These are phyloP conservation scores for Phytopythium chamaehyphon DNA, from an alignment of 352 stramenopile species.

Conservation along the genomic window DNA sequence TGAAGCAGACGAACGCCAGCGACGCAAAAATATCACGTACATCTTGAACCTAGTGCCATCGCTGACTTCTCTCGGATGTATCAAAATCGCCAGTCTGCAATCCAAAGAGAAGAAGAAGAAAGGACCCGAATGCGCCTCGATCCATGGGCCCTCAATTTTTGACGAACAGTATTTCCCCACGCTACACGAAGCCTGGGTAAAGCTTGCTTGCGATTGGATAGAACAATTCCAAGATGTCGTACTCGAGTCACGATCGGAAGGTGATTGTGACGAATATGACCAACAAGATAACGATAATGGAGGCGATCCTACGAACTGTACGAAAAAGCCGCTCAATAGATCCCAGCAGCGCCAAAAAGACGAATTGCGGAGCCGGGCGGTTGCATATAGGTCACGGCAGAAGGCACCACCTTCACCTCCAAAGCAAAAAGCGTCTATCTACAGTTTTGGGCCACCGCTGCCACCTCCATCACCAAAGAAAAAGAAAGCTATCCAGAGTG, in stretches of 20 bases:
- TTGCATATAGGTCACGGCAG: slow-evolving; percentile 49
- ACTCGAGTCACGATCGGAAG: slow-evolving; percentile 7
- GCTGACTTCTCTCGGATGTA: slow-evolving; percentile 54
- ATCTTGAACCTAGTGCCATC: slow-evolving; percentile 72
- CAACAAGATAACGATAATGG: slow-evolving; percentile 24
- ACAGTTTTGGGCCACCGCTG: slow-evolving; percentile 42
- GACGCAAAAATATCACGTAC: slow-evolving; percentile 68
- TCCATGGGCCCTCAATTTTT: slow-evolving; percentile 33
- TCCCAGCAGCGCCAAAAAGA: slow-evolving; percentile 66
- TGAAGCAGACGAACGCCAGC: slow-evolving; percentile 56
- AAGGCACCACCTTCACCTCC: slow-evolving; percentile 56
- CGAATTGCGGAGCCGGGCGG: slow-evolving; percentile 54
- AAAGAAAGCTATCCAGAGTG: slow-evolving; percentile 25
- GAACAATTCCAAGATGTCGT: slow-evolving; percentile 41
- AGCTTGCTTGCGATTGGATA: slow-evolving; percentile 49
- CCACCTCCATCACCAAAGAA: slow-evolving; percentile 27
- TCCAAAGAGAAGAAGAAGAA: slow-evolving; percentile 56
- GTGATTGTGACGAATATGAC: slow-evolving; percentile 23
- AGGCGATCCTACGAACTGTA: slow-evolving; percentile 3
- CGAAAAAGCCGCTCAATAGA: slow-evolving; percentile 36
- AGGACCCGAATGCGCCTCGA: background rate
- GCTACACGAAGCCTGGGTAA: slow-evolving; percentile 42
- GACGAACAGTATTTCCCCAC: slow-evolving; percentile 36
- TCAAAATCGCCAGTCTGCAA: slow-evolving; percentile 37
- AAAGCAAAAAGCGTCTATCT: slow-evolving; percentile 46